Conservation (phyloP, 805 yeast genomes). For the Millerago galiae region DNA sequence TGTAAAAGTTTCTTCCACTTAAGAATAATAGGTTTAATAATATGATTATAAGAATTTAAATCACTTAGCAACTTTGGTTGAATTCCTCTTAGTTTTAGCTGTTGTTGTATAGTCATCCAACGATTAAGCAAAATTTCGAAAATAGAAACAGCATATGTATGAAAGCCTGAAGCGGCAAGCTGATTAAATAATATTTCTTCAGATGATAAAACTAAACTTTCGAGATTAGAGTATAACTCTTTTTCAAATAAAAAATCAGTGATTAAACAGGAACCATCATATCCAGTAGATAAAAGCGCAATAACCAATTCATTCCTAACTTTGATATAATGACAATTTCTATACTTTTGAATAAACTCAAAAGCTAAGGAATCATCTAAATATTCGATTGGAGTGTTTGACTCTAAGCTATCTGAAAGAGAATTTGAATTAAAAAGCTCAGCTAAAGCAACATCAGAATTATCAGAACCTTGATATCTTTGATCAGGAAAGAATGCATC, state of each 20-base stretch:
- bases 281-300: constrained; percentile 13
- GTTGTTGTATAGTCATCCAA: constrained; percentile 29
- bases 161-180: neutral
- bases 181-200: constrained; percentile 20
- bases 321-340: constrained; percentile 31
- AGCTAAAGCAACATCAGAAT: constrained; percentile 19
- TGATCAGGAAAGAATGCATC: constrained; percentile 18
- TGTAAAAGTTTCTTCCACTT: constrained; percentile 38
- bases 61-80: constrained; percentile 27
- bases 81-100: constrained; percentile 9
- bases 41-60: constrained; percentile 27
- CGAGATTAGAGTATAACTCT: constrained; percentile 8
- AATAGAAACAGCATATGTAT: constrained; percentile 24
- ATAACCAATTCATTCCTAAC: constrained; percentile 29
- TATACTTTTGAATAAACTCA: constrained; percentile 24
- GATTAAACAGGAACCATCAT: constrained; percentile 25
- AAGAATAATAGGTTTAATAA: constrained; percentile 36
- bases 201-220: constrained; percentile 13
- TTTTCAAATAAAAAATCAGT: constrained; percentile 34
- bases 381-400: constrained; percentile 8
- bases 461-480: neutral
- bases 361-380: constrained; percentile 15
- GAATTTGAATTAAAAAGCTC: constrained; percentile 27
- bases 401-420: constrained; percentile 15
- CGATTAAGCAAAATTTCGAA: constrained; percentile 42